A percentile compares a stretch with the other conserved stretches of the same genome.
phyloP scores from a whole-genome alignment of 352 stramenopile genomes.

The Thalassiosira delicatula region DNA sequence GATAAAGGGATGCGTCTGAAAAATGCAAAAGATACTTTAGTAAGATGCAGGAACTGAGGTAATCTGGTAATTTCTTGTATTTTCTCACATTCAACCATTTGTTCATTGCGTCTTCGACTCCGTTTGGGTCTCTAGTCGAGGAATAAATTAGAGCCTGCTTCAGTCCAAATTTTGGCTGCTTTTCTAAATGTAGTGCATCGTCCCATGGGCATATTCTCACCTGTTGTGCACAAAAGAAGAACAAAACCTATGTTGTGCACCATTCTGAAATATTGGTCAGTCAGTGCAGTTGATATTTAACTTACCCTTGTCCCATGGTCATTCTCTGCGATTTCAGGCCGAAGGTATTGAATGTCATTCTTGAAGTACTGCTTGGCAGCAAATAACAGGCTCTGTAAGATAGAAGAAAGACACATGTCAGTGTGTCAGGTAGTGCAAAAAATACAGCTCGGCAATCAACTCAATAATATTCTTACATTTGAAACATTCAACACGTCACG shows the following conservation, averaged over 20 bases:
- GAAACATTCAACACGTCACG: slow-evolving; percentile 56
- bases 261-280: background rate
- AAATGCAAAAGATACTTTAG: too few species aligned
- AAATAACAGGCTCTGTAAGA: slow-evolving; percentile 40
- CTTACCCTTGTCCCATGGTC: slow-evolving; percentile 57
- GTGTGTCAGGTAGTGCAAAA: too few species aligned
- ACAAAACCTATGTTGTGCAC: too few species aligned
- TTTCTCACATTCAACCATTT: slow-evolving; percentile 50
- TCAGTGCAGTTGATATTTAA: background rate
- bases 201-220: slow-evolving; percentile 44
- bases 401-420: background rate
- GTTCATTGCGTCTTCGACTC: slow-evolving; percentile 21
- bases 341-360: slow-evolving; percentile 46
- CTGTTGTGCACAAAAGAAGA: too few species aligned
- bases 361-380: slow-evolving; percentile 45
- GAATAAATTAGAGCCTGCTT: slow-evolving; percentile 65
- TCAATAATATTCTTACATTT: slow-evolving; percentile 39
- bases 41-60: too few species aligned
- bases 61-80: too few species aligned
- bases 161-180: slow-evolving; percentile 39
- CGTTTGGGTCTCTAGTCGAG: slow-evolving; percentile 30
- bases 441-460: background rate
- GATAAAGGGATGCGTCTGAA: slow-evolving; percentile 68
- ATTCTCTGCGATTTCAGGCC: slow-evolving; percentile 52
- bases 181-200: slow-evolving; percentile 30